Evolutionary conservation across 495 filamentous ascomycete species (phyloP).

Genomic region (Penicillium manginii): DNA sequence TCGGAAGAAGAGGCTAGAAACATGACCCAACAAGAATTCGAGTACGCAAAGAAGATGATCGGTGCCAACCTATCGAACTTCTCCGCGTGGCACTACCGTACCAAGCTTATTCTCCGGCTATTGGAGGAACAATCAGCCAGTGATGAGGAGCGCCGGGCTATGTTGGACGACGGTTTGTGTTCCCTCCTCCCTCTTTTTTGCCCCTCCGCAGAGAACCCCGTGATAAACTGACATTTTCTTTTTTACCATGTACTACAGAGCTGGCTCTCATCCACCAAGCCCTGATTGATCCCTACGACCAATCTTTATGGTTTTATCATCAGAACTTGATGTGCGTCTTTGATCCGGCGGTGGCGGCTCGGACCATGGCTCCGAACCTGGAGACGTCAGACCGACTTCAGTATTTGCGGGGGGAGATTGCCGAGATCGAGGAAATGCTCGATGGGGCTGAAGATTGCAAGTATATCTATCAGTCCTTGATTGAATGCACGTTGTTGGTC

Average conservation of each 20-base stretch:
- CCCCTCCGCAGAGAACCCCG: neutral
- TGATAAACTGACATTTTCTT: constrained; percentile 3
- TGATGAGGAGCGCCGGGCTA: constrained; percentile 60
- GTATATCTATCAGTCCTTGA: constrained; percentile 78
- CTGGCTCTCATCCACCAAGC: constrained; percentile 73
- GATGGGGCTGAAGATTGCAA: constrained; percentile 77
- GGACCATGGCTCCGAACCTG: constrained; percentile 66
- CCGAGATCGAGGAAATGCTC: constrained; percentile 70
- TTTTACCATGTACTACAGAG: constrained; percentile 50
- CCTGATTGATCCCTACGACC: constrained; percentile 87
- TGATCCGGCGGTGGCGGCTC: constrained; percentile 50
- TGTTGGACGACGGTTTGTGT: constrained; percentile 71
- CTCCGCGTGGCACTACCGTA: constrained; percentile 93
- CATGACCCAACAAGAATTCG: constrained; percentile 80
- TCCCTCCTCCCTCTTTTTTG: neutral
- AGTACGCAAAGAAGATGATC: constrained; percentile 90
- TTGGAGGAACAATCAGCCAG: constrained; percentile 69
- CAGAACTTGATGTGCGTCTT: constrained; percentile 73
- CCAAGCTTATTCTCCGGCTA: constrained; percentile 76
- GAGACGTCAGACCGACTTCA: constrained; percentile 61
- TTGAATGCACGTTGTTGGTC: constrained; percentile 56
- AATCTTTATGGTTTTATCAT: constrained; percentile 96
- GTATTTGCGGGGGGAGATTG: constrained; percentile 70
- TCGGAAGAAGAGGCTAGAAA: constrained; percentile 47
- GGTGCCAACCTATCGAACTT: constrained; percentile 85